These are phyloP conservation scores for Fusarium cicatricum DNA, from an alignment of 2,329 filamentous ascomycete species.

Conservation along the genomic window DNA sequence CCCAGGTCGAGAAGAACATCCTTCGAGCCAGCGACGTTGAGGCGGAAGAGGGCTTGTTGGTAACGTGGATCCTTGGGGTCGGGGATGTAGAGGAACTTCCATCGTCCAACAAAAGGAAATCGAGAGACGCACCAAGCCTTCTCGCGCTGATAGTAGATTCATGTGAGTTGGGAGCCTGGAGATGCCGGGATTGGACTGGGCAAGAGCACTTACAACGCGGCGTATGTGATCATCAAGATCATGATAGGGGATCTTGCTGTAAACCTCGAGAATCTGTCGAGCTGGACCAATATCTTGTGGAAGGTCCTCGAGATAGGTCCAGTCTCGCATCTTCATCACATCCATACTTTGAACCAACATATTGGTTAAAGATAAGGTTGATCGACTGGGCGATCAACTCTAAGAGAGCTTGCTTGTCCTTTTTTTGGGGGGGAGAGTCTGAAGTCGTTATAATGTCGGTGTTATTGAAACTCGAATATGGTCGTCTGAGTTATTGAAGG, in stretches of 20 bases:
- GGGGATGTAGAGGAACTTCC: constrained; percentile 57
- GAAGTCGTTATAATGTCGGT: background rate
- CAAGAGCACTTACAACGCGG: constrained; percentile 44
- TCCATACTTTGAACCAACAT: constrained; percentile 40
- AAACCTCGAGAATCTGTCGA: constrained; percentile 48
- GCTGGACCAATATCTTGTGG: constrained; percentile 50
- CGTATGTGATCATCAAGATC: constrained; percentile 49
- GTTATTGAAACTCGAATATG: constrained; percentile 30
- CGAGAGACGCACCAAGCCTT: constrained; percentile 55
- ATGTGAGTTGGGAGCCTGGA: constrained; percentile 14
- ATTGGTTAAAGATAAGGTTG: background rate
- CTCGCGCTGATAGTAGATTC: constrained; percentile 49
- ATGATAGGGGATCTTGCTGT: constrained; percentile 49
- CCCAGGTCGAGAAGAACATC: constrained; percentile 59
- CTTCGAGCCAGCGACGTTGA: constrained; percentile 49
- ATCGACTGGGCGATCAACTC: background rate
- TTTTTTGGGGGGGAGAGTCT: constrained; percentile 3
- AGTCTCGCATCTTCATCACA: constrained; percentile 50
- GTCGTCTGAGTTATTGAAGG: constrained; percentile 12
- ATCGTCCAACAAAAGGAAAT: constrained; percentile 58
- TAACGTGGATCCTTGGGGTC: constrained; percentile 53
- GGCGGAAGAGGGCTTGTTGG: constrained; percentile 52
- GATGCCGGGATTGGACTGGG: background rate
- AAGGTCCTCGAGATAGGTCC: constrained; percentile 49
- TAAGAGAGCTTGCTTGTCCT: constrained; percentile 2